phyloP scores from a whole-genome alignment of 805 yeast genomes.

The Zygotorulaspora florentina region DNA sequence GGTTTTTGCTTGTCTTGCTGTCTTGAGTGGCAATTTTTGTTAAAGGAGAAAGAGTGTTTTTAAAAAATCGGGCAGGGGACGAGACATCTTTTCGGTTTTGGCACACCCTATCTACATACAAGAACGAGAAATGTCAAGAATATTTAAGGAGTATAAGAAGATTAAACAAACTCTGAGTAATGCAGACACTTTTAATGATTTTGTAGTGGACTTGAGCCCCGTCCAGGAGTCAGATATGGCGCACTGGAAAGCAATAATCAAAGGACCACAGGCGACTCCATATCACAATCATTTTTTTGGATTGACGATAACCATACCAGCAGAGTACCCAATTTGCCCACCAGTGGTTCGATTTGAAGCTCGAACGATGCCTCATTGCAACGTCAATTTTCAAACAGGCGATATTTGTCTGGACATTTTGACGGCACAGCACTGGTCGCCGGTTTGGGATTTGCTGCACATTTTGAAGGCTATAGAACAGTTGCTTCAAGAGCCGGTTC shows the following conservation, averaged over 20 bases:
- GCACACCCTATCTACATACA: too few relatives aligned
- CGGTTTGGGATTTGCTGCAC: conserved; percentile 63
- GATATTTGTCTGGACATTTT: conserved; percentile 69
- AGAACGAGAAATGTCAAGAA: conserved; percentile 14
- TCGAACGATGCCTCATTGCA: conserved; percentile 44
- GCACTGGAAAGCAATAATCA: conserved; percentile 49
- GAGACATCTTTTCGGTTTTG: neutral
- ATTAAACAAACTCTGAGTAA: conserved; percentile 10
- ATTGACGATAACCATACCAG: conserved; percentile 43
- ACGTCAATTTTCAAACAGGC: conserved; percentile 51
- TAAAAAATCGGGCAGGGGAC: neutral
- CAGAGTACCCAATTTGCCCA: conserved; percentile 54
- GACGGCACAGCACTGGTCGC: conserved; percentile 56
- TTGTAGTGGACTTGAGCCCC: conserved; percentile 44
- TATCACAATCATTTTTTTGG: conserved; percentile 52
- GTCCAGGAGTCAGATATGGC: conserved; percentile 41
- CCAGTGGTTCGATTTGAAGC: conserved; percentile 48
- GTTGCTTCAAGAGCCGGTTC: conserved; percentile 61
- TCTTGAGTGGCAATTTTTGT: conserved; percentile 2
- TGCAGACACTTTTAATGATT: conserved; percentile 2
- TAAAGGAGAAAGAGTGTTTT: neutral
- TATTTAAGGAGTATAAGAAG: conserved; percentile 20
- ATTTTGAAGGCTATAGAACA: conserved; percentile 54
- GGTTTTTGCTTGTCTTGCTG: neutral
- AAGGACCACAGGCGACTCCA: conserved; percentile 51